Conservation (phyloP, 805 yeast species). For the Huiozyma naganishii region DNA sequence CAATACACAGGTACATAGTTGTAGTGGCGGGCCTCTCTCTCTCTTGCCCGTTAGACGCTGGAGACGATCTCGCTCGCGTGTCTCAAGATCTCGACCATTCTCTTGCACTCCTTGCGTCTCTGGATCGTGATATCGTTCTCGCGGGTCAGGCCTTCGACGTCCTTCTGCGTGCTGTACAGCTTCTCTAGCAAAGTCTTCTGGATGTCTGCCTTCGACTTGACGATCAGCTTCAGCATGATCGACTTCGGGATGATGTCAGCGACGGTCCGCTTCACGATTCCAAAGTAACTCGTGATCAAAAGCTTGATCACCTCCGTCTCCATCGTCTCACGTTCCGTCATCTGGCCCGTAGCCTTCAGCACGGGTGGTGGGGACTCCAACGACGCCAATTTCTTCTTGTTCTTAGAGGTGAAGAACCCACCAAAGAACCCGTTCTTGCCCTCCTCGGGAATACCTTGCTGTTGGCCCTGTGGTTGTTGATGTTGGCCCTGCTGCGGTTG, state of each 20-base stretch:
- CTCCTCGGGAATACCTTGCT: conserved; percentile 7
- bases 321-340: conserved; percentile 92
- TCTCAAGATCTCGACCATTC: conserved; percentile 86
- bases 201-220: conserved; percentile 72
- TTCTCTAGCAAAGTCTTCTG: conserved; percentile 85
- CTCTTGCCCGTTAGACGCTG: conserved; percentile 20
- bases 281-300: conserved; percentile 79
- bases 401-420: conserved; percentile 84
- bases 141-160: conserved; percentile 67
- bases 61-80: conserved; percentile 85
- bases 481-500: conserved; percentile 32
- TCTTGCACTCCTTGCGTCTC: conserved; percentile 86
- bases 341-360: conserved; percentile 76
- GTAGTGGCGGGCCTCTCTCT: not conserved
- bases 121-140: conserved; percentile 89
- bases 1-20: not conserved
- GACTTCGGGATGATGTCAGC: conserved; percentile 94
- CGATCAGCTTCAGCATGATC: conserved; percentile 83
- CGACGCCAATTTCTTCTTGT: conserved; percentile 84
- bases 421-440: conserved; percentile 81
- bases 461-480: conserved; percentile 7
- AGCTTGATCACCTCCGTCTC: conserved; percentile 96
- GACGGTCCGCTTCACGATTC: conserved; percentile 86
- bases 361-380: conserved; percentile 98
- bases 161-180: conserved; percentile 58